Evolutionary conservation across 257 asterid genomes (phyloP).

Genomic region (Asclepias syriaca): DNA sequence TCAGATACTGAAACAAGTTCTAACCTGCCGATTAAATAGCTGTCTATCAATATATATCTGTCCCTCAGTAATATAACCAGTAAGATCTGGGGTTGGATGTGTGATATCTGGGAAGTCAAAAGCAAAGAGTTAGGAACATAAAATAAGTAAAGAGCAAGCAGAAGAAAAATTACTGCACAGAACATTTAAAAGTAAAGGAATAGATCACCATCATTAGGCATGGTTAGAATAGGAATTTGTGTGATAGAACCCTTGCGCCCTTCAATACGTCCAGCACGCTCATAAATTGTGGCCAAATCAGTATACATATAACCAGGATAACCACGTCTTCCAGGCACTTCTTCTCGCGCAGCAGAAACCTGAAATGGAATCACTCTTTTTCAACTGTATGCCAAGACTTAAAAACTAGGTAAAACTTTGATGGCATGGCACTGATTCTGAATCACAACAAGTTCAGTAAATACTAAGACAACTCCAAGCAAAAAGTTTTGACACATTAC

Average conservation of each 20-base stretch:
- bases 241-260: slow-evolving; percentile 97
- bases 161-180: neutral
- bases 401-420: neutral
- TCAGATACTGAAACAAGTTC: neutral
- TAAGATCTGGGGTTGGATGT: slow-evolving; percentile 99
- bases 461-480: neutral
- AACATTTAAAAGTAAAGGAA: neutral
- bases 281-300: slow-evolving; percentile 94
- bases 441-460: neutral
- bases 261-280: slow-evolving; percentile 98
- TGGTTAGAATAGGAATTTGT: slow-evolving; percentile 91
- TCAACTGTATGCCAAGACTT: slow-evolving; percentile 3
- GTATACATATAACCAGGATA: slow-evolving; percentile 97
- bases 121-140: slow-evolving; percentile 5
- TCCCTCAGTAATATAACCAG: slow-evolving; percentile 98
- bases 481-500: slow-evolving; percentile 26
- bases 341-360: slow-evolving; percentile 99
- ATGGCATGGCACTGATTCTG: neutral
- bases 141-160: neutral
- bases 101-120: slow-evolving; percentile 66
- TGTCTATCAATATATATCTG: slow-evolving; percentile 98
- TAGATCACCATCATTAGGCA: slow-evolving; percentile 91
- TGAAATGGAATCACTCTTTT: slow-evolving; percentile 22
- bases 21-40: slow-evolving; percentile 56
- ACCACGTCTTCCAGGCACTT: slow-evolving; percentile 98